Conservation (phyloP, 1,139 yeast species). For the Yamadazyma mexicana region DNA sequence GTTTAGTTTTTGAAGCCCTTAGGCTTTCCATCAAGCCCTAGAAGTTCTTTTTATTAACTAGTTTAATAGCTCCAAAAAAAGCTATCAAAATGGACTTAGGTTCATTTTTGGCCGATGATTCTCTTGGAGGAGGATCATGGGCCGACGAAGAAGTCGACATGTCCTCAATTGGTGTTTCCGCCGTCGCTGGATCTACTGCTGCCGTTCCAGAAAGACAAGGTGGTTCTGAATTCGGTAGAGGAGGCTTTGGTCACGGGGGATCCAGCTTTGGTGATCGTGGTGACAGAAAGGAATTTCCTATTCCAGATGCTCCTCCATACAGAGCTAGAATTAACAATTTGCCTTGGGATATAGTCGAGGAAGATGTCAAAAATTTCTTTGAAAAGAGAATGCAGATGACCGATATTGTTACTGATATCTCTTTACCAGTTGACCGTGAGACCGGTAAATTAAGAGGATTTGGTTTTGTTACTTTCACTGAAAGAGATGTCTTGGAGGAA, state of each 20-base stretch:
- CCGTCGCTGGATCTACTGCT: constrained; percentile 28
- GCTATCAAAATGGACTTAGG: constrained; percentile 52
- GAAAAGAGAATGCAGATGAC: constrained; percentile 55
- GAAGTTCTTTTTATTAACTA: constrained; percentile 1
- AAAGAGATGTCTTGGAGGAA: constrained; percentile 65
- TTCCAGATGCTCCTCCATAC: constrained; percentile 91
- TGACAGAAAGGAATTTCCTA: constrained; percentile 69
- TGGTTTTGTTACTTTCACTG: constrained; percentile 80
- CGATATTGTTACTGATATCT: constrained; percentile 57
- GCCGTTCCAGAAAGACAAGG: constrained; percentile 25
- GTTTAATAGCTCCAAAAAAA: constrained; percentile 35
- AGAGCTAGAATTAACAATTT: constrained; percentile 85
- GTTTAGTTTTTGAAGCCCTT: too few species aligned
- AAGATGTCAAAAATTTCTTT: constrained; percentile 63
- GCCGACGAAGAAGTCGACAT: constrained; percentile 62
- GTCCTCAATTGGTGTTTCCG: constrained; percentile 54
- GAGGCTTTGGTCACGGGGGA: constrained; percentile 2
- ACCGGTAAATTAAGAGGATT: constrained; percentile 73
- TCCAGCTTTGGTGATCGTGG: constrained; percentile 1
- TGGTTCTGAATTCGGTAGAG: constrained; percentile 9
- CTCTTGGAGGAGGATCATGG: constrained; percentile 54
- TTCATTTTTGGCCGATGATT: constrained; percentile 49
- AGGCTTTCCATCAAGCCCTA: too few species aligned
- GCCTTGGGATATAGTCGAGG: constrained; percentile 80
- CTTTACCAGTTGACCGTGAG: constrained; percentile 64